These are phyloP conservation scores for Penicillium vulpinum DNA, from an alignment of 2,329 filamentous ascomycete species.

Conservation along the genomic window DNA sequence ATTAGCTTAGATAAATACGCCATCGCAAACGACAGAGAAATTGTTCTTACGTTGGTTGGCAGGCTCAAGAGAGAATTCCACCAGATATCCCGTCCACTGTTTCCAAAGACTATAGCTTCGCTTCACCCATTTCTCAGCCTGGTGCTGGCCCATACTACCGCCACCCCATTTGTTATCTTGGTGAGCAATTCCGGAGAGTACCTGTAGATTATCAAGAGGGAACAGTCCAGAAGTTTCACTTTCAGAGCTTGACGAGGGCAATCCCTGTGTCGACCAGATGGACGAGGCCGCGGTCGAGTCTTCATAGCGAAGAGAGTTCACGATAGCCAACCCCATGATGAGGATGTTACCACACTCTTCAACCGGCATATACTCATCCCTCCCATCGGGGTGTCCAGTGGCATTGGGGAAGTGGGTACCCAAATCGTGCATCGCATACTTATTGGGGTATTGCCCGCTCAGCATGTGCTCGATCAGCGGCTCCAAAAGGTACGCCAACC, in stretches of 20 bases:
- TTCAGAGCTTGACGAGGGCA: conserved; percentile 21
- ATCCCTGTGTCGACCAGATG: conserved; percentile 54
- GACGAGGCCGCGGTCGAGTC: conserved; percentile 58
- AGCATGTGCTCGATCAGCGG: conserved; percentile 78
- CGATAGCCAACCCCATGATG: conserved; percentile 75
- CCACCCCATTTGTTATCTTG: conserved; percentile 65
- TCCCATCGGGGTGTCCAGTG: conserved; percentile 54
- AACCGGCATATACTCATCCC: conserved; percentile 58
- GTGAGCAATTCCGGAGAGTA: conserved; percentile 53
- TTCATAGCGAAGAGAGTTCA: conserved; percentile 70
- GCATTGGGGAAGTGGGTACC: conserved; percentile 57
- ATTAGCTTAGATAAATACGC: conserved; percentile 1
- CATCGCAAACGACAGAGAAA: neutral
- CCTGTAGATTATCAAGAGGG: conserved; percentile 52
- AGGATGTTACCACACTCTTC: conserved; percentile 71
- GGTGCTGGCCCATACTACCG: conserved; percentile 53
- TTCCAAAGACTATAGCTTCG: conserved; percentile 71
- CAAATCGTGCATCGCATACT: conserved; percentile 56
- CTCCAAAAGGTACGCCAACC: conserved; percentile 76
- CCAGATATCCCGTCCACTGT: conserved; percentile 76
- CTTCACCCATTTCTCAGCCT: conserved; percentile 65
- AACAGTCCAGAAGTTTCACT: conserved; percentile 40
- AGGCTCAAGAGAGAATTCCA: conserved; percentile 73
- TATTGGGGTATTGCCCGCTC: conserved; percentile 79
- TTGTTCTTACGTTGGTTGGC: conserved; percentile 63